These are phyloP conservation scores for Lepidium aucheri DNA, from an alignment of 345 rosid genomes.

Conservation along the genomic window DNA sequence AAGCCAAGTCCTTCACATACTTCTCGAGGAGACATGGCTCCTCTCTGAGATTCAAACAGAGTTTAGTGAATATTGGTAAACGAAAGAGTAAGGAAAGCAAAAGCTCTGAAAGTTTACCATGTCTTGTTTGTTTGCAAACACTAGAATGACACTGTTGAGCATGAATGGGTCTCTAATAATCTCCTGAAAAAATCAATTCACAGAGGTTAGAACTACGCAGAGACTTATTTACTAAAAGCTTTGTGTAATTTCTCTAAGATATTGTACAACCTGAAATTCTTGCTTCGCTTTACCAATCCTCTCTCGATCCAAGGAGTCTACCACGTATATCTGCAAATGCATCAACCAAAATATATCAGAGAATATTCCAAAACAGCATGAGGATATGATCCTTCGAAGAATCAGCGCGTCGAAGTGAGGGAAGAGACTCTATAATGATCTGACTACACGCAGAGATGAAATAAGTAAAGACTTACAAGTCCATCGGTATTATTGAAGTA, in stretches of 20 bases:
- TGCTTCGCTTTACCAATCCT: slow-evolving; percentile 84
- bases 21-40: slow-evolving; percentile 96
- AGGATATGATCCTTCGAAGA: background rate
- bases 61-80: background rate
- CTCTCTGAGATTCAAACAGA: slow-evolving; percentile 47
- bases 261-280: slow-evolving; percentile 75
- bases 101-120: slow-evolving; percentile 49
- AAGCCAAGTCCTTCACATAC: slow-evolving; percentile 92
- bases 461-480: slow-evolving; percentile 40
- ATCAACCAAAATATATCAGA: background rate
- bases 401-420: background rate
- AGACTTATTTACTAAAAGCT: slow-evolving; percentile 3
- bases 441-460: background rate
- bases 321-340: slow-evolving; percentile 74
- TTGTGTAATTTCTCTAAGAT: background rate
- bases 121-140: slow-evolving; percentile 99
- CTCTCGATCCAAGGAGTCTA: slow-evolving; percentile 97
- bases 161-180: slow-evolving; percentile 95
- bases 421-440: background rate
- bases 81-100: background rate
- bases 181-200: slow-evolving; percentile 37
- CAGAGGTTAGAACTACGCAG: slow-evolving; percentile 18
- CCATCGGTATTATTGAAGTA: slow-evolving; percentile 98
- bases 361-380: background rate
- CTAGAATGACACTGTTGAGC: slow-evolving; percentile 90